These are phyloP conservation scores for Calonectria hawksworthii DNA, from an alignment of 2,329 filamentous ascomycete genomes.

Conservation along the genomic window DNA sequence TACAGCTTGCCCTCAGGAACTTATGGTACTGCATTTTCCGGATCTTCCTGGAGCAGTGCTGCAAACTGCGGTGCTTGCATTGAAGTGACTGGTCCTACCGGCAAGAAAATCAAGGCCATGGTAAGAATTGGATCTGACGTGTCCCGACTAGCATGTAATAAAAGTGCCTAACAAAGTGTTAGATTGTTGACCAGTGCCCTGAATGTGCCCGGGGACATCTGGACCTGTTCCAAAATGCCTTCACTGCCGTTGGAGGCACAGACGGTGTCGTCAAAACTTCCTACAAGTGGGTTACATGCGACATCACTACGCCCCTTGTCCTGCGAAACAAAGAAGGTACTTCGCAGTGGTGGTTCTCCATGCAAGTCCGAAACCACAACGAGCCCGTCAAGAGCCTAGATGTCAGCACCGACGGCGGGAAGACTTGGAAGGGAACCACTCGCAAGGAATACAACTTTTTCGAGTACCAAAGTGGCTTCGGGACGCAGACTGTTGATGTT, in stretches of 20 bases:
- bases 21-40: slow-evolving; percentile 73
- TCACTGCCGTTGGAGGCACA: slow-evolving; percentile 52
- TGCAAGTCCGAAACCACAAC: slow-evolving; percentile 75
- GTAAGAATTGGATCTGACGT: slow-evolving; percentile 54
- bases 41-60: slow-evolving; percentile 67
- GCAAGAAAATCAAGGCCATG: slow-evolving; percentile 72
- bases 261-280: slow-evolving; percentile 54
- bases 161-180: not conserved
- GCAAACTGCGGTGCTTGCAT: slow-evolving; percentile 74
- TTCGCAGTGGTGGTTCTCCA: slow-evolving; percentile 56
- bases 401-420: slow-evolving; percentile 73
- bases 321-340: slow-evolving; percentile 61
- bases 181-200: slow-evolving; percentile 62
- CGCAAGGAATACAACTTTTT: slow-evolving; percentile 73
- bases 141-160: too few relatives aligned
- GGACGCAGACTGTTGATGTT: slow-evolving; percentile 66
- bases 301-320: slow-evolving; percentile 56
- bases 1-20: slow-evolving; percentile 72
- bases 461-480: slow-evolving; percentile 70
- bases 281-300: slow-evolving; percentile 56
- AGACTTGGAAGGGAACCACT: slow-evolving; percentile 69
- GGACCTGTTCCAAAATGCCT: slow-evolving; percentile 61
- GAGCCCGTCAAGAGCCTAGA: slow-evolving; percentile 69
- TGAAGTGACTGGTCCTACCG: slow-evolving; percentile 68
- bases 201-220: slow-evolving; percentile 58